A percentile compares a stretch with the other conserved stretches of the same genome.
Evolutionary conservation across 1,284 basidiomycete species (phyloP).

Genomic region (Mycena citricolor): DNA sequence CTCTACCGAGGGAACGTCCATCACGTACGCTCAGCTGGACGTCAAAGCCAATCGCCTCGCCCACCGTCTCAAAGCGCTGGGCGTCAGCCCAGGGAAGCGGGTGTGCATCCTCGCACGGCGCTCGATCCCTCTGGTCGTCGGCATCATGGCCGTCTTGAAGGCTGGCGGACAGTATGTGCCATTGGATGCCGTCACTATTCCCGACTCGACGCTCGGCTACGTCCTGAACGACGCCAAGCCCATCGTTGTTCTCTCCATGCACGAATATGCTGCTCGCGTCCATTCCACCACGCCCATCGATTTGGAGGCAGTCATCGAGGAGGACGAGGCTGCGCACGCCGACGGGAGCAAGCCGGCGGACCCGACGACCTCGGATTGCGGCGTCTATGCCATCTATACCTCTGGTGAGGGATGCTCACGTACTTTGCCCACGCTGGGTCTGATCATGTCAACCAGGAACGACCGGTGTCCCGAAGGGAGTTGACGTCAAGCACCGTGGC

Average conservation of each 20-base stretch:
- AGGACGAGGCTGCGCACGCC: conserved; percentile 29
- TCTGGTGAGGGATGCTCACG: conserved; percentile 34
- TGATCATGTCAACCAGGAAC: conserved; percentile 29
- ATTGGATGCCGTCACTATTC: conserved; percentile 50
- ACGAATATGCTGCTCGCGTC: conserved; percentile 41
- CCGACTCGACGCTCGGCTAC: conserved; percentile 47
- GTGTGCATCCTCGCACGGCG: conserved; percentile 47
- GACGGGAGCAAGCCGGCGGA: conserved; percentile 33
- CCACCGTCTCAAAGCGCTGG: conserved; percentile 26
- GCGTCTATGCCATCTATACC: conserved; percentile 54
- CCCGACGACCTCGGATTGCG: conserved; percentile 36
- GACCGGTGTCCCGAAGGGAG: conserved; percentile 48
- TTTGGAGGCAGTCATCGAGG: conserved; percentile 32
- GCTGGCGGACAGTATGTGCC: conserved; percentile 49
- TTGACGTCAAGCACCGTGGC: conserved; percentile 47
- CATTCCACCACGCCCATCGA: conserved; percentile 17
- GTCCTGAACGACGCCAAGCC: conserved; percentile 42
- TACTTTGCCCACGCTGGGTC: background rate
- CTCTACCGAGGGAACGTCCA: conserved; percentile 14
- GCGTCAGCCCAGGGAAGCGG: conserved; percentile 41
- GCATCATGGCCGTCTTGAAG: conserved; percentile 46
- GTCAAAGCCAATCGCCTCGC: conserved; percentile 29
- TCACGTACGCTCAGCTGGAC: conserved; percentile 27
- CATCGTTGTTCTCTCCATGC: conserved; percentile 39
- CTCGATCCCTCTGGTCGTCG: conserved; percentile 44